Base-by-base conservation (phyloP, 331 rosid species). In the Telfairia occidentalis region DNA sequence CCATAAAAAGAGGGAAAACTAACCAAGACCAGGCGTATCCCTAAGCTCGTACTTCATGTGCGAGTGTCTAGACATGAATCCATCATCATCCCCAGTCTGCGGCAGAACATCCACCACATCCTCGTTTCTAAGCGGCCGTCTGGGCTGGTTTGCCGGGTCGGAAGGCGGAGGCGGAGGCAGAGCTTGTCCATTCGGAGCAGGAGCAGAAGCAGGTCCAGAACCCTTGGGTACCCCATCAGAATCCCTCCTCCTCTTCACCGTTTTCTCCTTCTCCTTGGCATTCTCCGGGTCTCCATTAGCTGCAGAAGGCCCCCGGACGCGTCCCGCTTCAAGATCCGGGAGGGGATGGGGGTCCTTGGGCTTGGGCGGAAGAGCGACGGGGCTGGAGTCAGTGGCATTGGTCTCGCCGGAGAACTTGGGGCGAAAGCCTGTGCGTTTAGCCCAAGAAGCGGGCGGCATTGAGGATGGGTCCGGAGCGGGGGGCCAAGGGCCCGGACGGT, bases 401-500 rank as follows among this genome's bases (percentile, higher is more conserved):
- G 97, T 85, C 88, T 95, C 97, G 74, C 97, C 97, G 26, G 97
- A 95, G 82, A 95, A 92, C 78, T 92, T 95, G 55, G 99, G 97
- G 79, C 82, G 82, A 73, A 95, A 95, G 18, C 97, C 97, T 3
- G 99, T 92, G 78, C 84, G 83, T 80, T 90, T 92, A 16, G 99
- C 97, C 99, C 99, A 95, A 0, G 99, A 87, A 65, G 99, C 80
- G 16, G 99, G 93, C 38, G 97, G 96, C 84, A 87, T 52, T 87
- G 96, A 74, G n/a, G 87, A 69, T 16, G 80, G 37, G 4, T 89
- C 83, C 6, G 96, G 87, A 2, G 76, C 88, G 16, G 92, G 91
- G 0, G 96, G 95, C 96, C 96, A 89, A 6, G 92, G 95, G 9
- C 90, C 97, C 2, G 92, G 90, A 43, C 98, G 89, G 0, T 61